Evolutionary conservation across 768 basidiomycete genomes (phyloP).

Genomic region (Hygrophorus pudorinus): DNA sequence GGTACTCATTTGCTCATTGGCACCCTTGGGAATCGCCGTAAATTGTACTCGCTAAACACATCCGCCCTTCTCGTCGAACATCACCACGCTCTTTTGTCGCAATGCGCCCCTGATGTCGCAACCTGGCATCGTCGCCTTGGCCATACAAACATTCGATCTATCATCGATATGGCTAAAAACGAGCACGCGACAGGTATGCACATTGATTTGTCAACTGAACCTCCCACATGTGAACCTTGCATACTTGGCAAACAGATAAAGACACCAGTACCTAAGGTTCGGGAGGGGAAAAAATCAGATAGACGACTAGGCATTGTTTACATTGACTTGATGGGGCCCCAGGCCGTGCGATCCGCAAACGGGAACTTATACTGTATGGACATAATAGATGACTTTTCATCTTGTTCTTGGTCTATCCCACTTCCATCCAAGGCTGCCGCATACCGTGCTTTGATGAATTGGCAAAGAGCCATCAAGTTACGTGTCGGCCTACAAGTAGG

Average conservation of each 20-base stretch:
- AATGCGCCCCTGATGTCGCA: slow-evolving; percentile 3
- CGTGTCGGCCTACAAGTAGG: slow-evolving; percentile 8
- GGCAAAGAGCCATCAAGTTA: too few species aligned
- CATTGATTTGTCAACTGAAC: slow-evolving; percentile 7
- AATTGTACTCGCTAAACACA: too few species aligned
- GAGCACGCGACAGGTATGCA: too few species aligned
- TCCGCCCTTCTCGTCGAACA: slow-evolving; percentile 3
- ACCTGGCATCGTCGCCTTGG: slow-evolving; percentile 14
- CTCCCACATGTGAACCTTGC: slow-evolving; percentile 11
- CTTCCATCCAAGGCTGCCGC: slow-evolving; percentile 19
- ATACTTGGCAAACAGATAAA: slow-evolving; percentile 11
- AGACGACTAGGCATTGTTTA: slow-evolving; percentile 7
- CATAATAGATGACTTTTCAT: slow-evolving; percentile 24
- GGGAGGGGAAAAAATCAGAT: slow-evolving; percentile 1
- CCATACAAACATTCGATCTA: slow-evolving; percentile 8
- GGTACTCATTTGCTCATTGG: too few species aligned
- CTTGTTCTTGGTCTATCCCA: slow-evolving; percentile 22
- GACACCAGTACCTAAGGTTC: slow-evolving; percentile 8
- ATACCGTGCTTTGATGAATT: slow-evolving; percentile 13
- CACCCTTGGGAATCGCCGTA: too few species aligned
- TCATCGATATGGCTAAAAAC: slow-evolving; percentile 10
- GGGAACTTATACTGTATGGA: slow-evolving; percentile 22
- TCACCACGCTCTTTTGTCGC: not conserved
- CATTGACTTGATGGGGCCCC: slow-evolving; percentile 10
- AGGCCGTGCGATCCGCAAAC: slow-evolving; percentile 5